phyloP scores from a whole-genome alignment of 75 land plant genomes.

The Gnetum montanum region DNA sequence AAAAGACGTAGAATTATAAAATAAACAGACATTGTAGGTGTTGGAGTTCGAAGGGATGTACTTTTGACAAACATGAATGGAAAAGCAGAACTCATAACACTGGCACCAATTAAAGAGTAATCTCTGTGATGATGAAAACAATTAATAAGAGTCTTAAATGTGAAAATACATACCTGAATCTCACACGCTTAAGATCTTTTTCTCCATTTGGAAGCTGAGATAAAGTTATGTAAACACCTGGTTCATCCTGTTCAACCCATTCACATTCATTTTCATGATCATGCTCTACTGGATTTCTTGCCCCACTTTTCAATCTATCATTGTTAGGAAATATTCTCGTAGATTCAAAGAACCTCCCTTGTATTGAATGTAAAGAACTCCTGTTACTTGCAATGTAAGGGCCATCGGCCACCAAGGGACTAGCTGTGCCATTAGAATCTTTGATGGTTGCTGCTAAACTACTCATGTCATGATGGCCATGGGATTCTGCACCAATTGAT shows the following conservation, averaged over 20 bases:
- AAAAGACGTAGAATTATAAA: too few species aligned
- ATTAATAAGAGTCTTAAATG: too few species aligned
- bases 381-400: constrained; percentile 6
- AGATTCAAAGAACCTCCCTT: neutral
- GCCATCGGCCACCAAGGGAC: constrained; percentile 2
- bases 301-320: constrained; percentile 20
- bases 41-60: too few species aligned
- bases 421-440: constrained; percentile 22
- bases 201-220: constrained; percentile 44
- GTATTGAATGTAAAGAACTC: constrained; percentile 3
- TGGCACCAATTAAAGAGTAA: too few species aligned
- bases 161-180: constrained; percentile 56
- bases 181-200: constrained; percentile 70
- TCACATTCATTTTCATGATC: constrained; percentile 21
- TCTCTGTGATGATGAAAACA: too few species aligned
- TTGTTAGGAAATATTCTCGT: neutral
- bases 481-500: constrained; percentile 2
- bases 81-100: too few species aligned
- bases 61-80: too few species aligned
- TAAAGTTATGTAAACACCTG: constrained; percentile 82
- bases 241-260: constrained; percentile 76
- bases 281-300: constrained; percentile 8
- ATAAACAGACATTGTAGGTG: too few species aligned
- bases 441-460: constrained; percentile 4
- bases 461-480: neutral